phyloP scores from a whole-genome alignment of 805 yeast species.

The Deakozyma indianensis region DNA sequence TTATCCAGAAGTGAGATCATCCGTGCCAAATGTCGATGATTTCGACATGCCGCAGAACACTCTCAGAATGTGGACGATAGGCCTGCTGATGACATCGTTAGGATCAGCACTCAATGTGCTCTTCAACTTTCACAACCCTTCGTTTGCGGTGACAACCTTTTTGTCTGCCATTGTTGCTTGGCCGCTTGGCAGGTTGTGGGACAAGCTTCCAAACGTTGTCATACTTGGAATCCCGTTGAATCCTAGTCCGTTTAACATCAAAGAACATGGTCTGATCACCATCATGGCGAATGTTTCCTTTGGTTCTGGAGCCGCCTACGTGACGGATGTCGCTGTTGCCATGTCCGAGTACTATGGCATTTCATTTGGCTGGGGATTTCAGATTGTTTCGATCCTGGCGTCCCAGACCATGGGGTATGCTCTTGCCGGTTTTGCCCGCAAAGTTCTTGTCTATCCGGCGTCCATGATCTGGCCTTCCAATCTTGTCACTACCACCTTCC shows the following conservation, averaged over 20 bases:
- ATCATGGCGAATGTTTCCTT: conserved; percentile 36
- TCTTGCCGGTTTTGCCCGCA: conserved; percentile 47
- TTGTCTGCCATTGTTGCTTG: conserved; percentile 49
- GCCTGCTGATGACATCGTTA: conserved; percentile 36
- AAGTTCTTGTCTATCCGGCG: conserved; percentile 47
- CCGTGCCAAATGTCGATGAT: conserved; percentile 47
- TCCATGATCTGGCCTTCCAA: conserved; percentile 61
- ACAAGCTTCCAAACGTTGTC: conserved; percentile 21
- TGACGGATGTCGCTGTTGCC: conserved; percentile 42
- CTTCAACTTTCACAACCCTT: conserved; percentile 45
- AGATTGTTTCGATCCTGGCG: conserved; percentile 35
- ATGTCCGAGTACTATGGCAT: conserved; percentile 31
- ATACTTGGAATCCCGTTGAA: conserved; percentile 28
- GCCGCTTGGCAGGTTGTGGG: conserved; percentile 47
- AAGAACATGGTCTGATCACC: conserved; percentile 47
- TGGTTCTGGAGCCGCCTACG: conserved; percentile 34
- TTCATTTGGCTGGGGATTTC: conserved; percentile 38
- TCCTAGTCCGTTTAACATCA: conserved; percentile 49
- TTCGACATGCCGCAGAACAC: conserved; percentile 35
- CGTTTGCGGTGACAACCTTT: conserved; percentile 34
- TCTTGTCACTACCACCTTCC: conserved; percentile 44
- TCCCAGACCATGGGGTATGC: conserved; percentile 57
- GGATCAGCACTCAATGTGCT: conserved; percentile 48
- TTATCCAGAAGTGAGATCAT: conserved; percentile 53
- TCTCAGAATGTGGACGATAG: conserved; percentile 40